Conservation (phyloP, 2,329 filamentous ascomycete species). For the Ophiostoma tasmaniense region DNA sequence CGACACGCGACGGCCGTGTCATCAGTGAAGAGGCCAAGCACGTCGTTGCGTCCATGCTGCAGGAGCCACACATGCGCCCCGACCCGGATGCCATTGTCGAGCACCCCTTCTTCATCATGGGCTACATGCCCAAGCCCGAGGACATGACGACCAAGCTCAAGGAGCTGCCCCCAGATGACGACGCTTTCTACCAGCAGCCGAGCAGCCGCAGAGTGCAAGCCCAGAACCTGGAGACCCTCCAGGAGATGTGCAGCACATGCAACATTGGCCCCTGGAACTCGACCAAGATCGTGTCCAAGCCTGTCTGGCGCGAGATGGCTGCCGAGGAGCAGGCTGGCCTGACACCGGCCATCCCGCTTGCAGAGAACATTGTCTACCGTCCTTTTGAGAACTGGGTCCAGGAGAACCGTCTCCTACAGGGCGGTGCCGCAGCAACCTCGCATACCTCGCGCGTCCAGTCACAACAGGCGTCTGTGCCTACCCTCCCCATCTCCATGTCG, state of each 20-base stretch:
- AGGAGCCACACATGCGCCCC: conserved; percentile 66
- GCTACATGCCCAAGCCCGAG: conserved; percentile 57
- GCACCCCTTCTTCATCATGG: conserved; percentile 69
- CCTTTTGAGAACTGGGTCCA: conserved; percentile 54
- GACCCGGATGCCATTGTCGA: conserved; percentile 70
- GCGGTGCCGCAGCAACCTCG: background rate
- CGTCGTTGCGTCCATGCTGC: conserved; percentile 65
- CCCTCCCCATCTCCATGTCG: background rate
- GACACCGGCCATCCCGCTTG: conserved; percentile 54
- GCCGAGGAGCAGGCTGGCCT: conserved; percentile 59
- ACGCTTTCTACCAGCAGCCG: conserved; percentile 49
- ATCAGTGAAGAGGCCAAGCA: conserved; percentile 71
- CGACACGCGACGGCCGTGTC: conserved; percentile 56
- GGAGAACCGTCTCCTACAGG: conserved; percentile 39
- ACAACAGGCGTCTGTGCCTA: background rate
- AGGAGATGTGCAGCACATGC: conserved; percentile 49
- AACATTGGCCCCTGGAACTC: conserved; percentile 49
- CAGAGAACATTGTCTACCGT: conserved; percentile 54
- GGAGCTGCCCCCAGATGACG: conserved; percentile 47
- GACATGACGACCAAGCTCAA: conserved; percentile 53
- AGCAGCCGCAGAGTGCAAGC: conserved; percentile 37
- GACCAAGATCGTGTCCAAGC: conserved; percentile 41
- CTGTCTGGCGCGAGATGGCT: conserved; percentile 58
- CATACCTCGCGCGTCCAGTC: background rate
- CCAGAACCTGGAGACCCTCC: conserved; percentile 43